Evolutionary conservation across 768 basidiomycete genomes (phyloP), one percentile per base, ranked within the genome.

Genomic region (Podaxis sp.): DNA sequence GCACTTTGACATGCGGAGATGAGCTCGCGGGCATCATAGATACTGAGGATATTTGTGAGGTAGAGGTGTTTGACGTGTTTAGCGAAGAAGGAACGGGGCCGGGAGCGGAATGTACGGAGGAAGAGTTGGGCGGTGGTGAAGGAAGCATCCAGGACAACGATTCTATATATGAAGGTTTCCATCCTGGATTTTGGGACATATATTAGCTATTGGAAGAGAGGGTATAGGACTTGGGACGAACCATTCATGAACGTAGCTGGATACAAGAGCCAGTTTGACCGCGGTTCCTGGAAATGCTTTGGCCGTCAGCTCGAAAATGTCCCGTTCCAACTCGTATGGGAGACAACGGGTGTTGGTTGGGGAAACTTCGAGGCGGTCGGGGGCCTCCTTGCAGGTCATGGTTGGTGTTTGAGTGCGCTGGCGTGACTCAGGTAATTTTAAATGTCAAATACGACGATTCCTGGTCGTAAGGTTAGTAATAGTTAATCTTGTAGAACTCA

Each of bases 291-390:
- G 72, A 66, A 66, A 69, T 4, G 67, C 66, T 40, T 65, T 52
- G 2, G 74, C 73, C 0, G 74, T 62, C 11, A 74, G 62, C 62
- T 76, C 74, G n/a, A 76, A 72, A 33, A 78, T 76, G 4, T 74
- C 69, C 33, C 70, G 68, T 64, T 75, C 71, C 36, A 78, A 63
- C 22, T 78, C 77, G 46, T 71, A 70, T 0, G 77, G 77, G 7
- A 78, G 72, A 13, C 30, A 58, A 46, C 6, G 30, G n/a, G n/a
- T n/a, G 2, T 12, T 44, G 15, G 41, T n/a, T 22, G 15, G 13
- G 5, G 15, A 3, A n/a, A 24, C 20, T 49, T 49, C 8, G 30
- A 33, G 46, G 46, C 11, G 10, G 40, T 17, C 17, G 17, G 15
- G 46, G 22, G 17, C 46, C 22, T n/a, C 8, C 22, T 49, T 22